Evolutionary conservation across 306 rosid genomes (phyloP).

Genomic region (Acmispon strigosus): DNA sequence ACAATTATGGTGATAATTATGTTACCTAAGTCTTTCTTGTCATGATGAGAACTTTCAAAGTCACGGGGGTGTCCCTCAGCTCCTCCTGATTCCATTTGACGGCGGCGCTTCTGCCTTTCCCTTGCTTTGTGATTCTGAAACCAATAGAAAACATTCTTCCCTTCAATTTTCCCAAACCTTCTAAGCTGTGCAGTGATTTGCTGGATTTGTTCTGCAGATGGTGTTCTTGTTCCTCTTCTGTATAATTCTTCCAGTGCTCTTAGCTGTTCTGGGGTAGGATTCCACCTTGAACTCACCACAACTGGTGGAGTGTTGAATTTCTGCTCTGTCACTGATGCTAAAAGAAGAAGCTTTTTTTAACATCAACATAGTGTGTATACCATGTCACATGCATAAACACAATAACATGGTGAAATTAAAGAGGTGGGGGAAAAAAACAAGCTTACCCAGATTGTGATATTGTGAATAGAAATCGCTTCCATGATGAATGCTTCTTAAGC

Average conservation of each 20-base stretch:
- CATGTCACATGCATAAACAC: neutral
- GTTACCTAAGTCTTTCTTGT: slow-evolving; percentile 56
- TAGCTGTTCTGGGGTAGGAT: slow-evolving; percentile 86
- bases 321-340: slow-evolving; percentile 39
- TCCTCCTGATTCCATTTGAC: slow-evolving; percentile 66
- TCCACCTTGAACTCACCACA: slow-evolving; percentile 92
- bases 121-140: slow-evolving; percentile 96
- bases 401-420: neutral
- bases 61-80: slow-evolving; percentile 28
- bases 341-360: slow-evolving; percentile 12
- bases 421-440: neutral
- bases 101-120: slow-evolving; percentile 95
- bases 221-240: slow-evolving; percentile 78
- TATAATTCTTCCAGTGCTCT: slow-evolving; percentile 79
- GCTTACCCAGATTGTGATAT: slow-evolving; percentile 60
- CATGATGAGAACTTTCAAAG: slow-evolving; percentile 19
- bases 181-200: slow-evolving; percentile 83
- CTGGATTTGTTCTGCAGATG: slow-evolving; percentile 92
- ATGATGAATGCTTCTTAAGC: slow-evolving; percentile 37
- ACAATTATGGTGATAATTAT: neutral
- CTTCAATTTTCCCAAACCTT: slow-evolving; percentile 81
- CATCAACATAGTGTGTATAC: neutral
- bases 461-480: slow-evolving; percentile 49
- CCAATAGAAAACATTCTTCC: slow-evolving; percentile 96
- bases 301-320: slow-evolving; percentile 40